Base-by-base conservation (phyloP, 2,329 filamentous ascomycete genomes). In the Aspergillus brasiliensis region DNA sequence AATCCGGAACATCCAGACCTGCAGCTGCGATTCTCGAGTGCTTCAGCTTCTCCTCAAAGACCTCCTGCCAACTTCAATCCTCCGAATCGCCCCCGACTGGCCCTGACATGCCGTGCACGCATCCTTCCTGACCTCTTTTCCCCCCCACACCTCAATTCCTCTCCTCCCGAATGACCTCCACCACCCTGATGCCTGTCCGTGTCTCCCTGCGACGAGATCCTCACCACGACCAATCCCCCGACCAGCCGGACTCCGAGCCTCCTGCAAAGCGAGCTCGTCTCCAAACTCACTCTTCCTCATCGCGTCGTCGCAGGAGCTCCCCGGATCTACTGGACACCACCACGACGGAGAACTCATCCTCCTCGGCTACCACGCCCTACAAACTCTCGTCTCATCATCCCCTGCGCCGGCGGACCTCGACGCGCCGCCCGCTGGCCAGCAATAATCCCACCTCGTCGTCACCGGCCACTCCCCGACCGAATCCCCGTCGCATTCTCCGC, bases 291-390 rank as follows among this genome's bases (percentile, higher is more conserved):
- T 44, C 56, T 10, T 44, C 56, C 7, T 44, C 56, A 38, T 62
- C 59, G 55, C 64, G 58, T 55, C 68, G 70, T 56, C 71, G 70
- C 60, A 67, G 64, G 56, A 75, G 73, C 60, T 75, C 71, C 11
- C 72, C 72, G 15, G 73, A 73, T 57, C 69, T 71, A 13, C 66
- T 74, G 13, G 70, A 75, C 51, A 70, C 67, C 13, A 72, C 70
- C 34, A 65, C 55, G 52, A 51, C 58, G 60, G 56, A 59, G 49
- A 28, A 51, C 58, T 57, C 51, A 10, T 23, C 40, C 23, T 38
- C 56, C 23, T 38, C 56, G 47, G 38, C 53, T 59, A 58, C 66
- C 61, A 56, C 67, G 56, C 60, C 53, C 52, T 53, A 60, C 52
- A 62, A 64, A 55, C 31, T 44, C 27, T 27, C 38, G 8, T 21